Conservation (phyloP, 129 eudicot species). For the Flaveria bidentis region DNA sequence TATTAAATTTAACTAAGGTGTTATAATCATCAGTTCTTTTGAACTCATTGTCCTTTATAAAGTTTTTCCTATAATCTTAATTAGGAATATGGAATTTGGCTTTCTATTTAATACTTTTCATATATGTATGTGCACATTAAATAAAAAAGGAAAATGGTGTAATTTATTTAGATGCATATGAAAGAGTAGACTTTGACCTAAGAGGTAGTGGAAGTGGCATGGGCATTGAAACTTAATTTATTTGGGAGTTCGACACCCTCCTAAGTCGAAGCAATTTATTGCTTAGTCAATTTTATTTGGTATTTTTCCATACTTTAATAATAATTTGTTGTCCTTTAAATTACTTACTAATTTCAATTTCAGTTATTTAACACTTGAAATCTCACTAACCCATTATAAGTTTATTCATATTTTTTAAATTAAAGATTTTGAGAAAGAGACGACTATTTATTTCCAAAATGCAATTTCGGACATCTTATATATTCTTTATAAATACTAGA, state of each 20-base stretch:
- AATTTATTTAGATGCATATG: background rate
- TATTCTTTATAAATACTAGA: background rate
- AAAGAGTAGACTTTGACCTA: background rate
- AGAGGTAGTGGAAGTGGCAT: conserved; percentile 22
- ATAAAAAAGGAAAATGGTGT: background rate
- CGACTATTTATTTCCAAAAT: background rate
- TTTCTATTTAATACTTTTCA: too few relatives aligned
- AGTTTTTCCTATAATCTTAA: too few relatives aligned
- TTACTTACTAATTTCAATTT: background rate
- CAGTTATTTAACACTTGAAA: background rate
- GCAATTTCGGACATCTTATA: too few relatives aligned
- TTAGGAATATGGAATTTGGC: too few relatives aligned
- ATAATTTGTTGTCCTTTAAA: background rate
- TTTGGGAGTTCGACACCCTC: conserved; percentile 27
- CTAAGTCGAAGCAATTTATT: conserved; percentile 18
- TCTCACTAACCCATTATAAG: conserved; percentile 1
- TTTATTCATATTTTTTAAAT: background rate
- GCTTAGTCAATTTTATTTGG: conserved; percentile 31
- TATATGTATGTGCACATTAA: background rate
- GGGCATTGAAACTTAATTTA: conserved; percentile 6
- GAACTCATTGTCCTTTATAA: too few relatives aligned
- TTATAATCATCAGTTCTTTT: too few relatives aligned
- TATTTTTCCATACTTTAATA: conserved; percentile 25
- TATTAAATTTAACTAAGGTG: too few relatives aligned
- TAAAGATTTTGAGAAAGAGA: too few relatives aligned